phyloP scores from a whole-genome alignment of 768 basidiomycete species.

The Cystobasidium tubakii region DNA sequence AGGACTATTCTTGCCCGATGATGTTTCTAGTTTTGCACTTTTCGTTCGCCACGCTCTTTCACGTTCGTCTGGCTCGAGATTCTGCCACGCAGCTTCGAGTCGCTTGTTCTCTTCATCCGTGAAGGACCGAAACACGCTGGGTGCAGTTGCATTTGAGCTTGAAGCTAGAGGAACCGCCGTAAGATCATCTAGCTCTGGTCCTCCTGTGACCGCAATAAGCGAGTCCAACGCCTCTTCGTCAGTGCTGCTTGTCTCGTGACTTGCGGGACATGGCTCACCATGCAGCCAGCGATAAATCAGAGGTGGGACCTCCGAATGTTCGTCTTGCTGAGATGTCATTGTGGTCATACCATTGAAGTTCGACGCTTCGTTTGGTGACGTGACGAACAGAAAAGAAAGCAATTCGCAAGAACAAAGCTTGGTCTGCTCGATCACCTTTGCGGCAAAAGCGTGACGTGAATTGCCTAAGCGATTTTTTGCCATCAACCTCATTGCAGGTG shows the following conservation, averaged over 20 bases:
- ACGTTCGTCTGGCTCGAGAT: conserved; percentile 9
- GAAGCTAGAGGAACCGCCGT: conserved; percentile 12
- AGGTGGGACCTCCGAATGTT: neutral
- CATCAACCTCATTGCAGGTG: neutral
- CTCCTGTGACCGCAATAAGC: conserved; percentile 14
- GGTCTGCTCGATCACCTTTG: neutral
- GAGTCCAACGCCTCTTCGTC: neutral
- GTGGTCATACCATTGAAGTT: neutral
- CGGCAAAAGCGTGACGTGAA: neutral
- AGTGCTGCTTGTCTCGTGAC: conserved; percentile 3
- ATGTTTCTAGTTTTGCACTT: neutral
- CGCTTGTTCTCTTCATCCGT: conserved; percentile 34
- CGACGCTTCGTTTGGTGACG: too few species aligned
- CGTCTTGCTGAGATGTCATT: conserved; percentile 2
- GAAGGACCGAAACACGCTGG: conserved; percentile 32
- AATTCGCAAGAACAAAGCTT: too few species aligned
- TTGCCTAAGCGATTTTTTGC: neutral
- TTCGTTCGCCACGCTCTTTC: conserved; percentile 30
- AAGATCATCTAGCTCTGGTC: conserved; percentile 28
- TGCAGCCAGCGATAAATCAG: conserved; percentile 31
- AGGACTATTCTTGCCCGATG: conserved; percentile 21
- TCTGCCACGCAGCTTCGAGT: conserved; percentile 35
- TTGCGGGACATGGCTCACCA: neutral
- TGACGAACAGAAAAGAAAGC: too few species aligned
- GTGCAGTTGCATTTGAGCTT: neutral